Evolutionary conservation across 768 basidiomycete species (phyloP), one percentile per base, ranked within the genome.

Genomic region (Trametes meyenii): DNA sequence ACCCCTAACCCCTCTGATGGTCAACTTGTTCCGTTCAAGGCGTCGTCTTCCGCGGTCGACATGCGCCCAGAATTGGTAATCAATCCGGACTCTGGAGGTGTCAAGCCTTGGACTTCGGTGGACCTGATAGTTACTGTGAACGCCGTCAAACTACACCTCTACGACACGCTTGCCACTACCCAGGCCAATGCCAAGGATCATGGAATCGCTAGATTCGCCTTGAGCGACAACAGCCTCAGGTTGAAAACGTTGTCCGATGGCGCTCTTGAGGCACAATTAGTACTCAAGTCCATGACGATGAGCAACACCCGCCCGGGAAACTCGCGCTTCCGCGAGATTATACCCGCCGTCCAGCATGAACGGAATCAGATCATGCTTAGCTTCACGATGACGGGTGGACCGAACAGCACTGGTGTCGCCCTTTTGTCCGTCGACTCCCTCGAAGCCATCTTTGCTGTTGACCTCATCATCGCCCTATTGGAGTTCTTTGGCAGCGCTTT

Each of bases 341-440:
- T 99, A 62, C 96, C 97, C 13, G 88, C 94, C 5, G 90, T 93
- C 14, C 84, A 87, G 58, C 94, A 97, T 67, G 84, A 88, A 61
- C 80, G 91, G 52, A 95, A 96, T 61, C 94, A 97, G 69, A 89
- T 98, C 71, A 97, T 96, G 92, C 71, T 97, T 17, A 82, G 97
- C 35, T 98, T 92, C 73, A 92, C 92, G 2, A 83, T 83, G 65
- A 81, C 93, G 12, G 87, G 89, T 16, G 86, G 85, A 0, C 44
- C 71, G 10, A 77, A 81, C 52, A 71, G 76, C 21, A 79, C 86
- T 39, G 79, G 91, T 3, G 79, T 94, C n/a, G 88, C 87, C 6
- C 82, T 98, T 58, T 77, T 96, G 36, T 94, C 92, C 0, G 80
- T 99, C 29, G 97, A 99, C 69, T 94, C 93, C 21, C 97, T 97